These are phyloP conservation scores for Nemophila menziesii DNA, from an alignment of 257 asterid genomes.

Conservation along the genomic window DNA sequence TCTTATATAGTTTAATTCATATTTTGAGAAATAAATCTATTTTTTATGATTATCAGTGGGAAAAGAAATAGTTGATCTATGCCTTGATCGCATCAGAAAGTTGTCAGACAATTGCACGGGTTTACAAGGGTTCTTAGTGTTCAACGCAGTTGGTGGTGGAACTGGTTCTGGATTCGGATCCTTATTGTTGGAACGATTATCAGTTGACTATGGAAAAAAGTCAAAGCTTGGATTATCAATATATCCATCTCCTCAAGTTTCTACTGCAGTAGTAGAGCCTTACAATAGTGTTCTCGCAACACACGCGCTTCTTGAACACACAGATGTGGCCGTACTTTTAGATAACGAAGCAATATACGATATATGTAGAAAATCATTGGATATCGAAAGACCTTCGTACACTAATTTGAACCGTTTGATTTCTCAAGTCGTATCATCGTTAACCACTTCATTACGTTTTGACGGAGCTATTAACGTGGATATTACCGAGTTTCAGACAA, in stretches of 20 bases:
- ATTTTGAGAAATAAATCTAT: too few species aligned
- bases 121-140: slow-evolving; percentile 81
- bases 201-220: background rate
- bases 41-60: slow-evolving; percentile 39
- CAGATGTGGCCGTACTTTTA: slow-evolving; percentile 70
- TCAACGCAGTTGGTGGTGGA: slow-evolving; percentile 17
- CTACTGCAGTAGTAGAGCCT: slow-evolving; percentile 96
- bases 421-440: slow-evolving; percentile 75
- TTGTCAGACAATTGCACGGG: slow-evolving; percentile 93
- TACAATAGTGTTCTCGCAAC: slow-evolving; percentile 89
- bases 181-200: background rate
- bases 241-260: slow-evolving; percentile 88
- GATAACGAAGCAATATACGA: slow-evolving; percentile 93
- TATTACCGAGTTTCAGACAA: slow-evolving; percentile 80
- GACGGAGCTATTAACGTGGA: slow-evolving; percentile 93
- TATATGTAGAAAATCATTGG: slow-evolving; percentile 74
- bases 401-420: slow-evolving; percentile 77
- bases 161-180: background rate
- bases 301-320: slow-evolving; percentile 85
- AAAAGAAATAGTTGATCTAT: slow-evolving; percentile 74
- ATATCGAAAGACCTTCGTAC: slow-evolving; percentile 85
- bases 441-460: slow-evolving; percentile 79
- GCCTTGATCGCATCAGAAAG: slow-evolving; percentile 81
- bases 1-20: too few species aligned
- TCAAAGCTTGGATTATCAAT: background rate